These are phyloP conservation scores for Lathyrus sativus DNA, from an alignment of 306 rosid genomes.

Conservation along the genomic window DNA sequence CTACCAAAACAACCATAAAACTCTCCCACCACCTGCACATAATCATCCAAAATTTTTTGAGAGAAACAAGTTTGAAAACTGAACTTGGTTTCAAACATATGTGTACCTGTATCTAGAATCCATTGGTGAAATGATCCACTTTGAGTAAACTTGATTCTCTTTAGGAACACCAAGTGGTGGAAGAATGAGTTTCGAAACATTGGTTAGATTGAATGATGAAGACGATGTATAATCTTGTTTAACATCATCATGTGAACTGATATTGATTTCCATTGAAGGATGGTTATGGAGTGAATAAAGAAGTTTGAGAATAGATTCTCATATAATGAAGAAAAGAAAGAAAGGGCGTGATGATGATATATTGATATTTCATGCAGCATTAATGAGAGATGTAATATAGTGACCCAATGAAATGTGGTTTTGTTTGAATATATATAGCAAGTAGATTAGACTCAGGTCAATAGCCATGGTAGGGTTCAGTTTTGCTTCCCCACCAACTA, in stretches of 20 bases:
- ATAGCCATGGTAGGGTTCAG: too few species aligned
- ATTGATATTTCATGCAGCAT: slow-evolving; percentile 25
- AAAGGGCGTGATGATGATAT: slow-evolving; percentile 27
- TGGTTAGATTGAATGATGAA: slow-evolving; percentile 48
- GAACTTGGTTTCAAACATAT: not conserved
- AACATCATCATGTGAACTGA: slow-evolving; percentile 29
- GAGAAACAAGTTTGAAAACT: not conserved
- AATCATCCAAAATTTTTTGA: not conserved
- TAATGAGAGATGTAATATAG: not conserved
- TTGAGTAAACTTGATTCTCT: slow-evolving; percentile 47
- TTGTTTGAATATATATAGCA: not conserved
- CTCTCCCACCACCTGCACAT: slow-evolving; percentile 79
- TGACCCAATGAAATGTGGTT: slow-evolving; percentile 31
- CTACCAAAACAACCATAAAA: slow-evolving; percentile 78
- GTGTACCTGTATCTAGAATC: slow-evolving; percentile 79
- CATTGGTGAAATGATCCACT: slow-evolving; percentile 77
- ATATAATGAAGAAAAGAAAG: slow-evolving; percentile 9
- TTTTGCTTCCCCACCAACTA: too few species aligned
- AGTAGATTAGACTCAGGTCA: too few species aligned
- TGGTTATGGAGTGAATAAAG: not conserved
- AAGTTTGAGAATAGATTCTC: slow-evolving; percentile 7
- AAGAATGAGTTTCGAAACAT: slow-evolving; percentile 81
- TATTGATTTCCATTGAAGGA: slow-evolving; percentile 41
- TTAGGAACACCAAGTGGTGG: slow-evolving; percentile 87
- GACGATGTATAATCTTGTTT: slow-evolving; percentile 41